A percentile compares a stretch with the other conserved stretches of the same genome.
phyloP scores from a whole-genome alignment of 2,329 filamentous ascomycete species.

The Tolypocladium guangdongense region DNA sequence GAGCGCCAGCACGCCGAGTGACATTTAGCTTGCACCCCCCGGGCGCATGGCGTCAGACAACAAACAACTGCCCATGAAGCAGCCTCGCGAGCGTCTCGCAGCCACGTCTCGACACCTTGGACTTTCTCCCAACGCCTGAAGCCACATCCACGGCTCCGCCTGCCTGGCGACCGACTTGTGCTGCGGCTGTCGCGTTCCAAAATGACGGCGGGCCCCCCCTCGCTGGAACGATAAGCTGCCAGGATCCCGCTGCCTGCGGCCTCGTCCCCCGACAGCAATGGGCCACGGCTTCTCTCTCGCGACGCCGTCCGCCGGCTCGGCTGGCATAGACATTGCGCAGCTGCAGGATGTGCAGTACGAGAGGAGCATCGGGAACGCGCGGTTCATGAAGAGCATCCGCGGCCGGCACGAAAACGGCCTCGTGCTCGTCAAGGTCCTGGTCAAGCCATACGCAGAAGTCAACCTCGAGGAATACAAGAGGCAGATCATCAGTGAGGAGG shows the following conservation, averaged over 20 bases:
- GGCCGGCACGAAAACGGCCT: constrained; percentile 83
- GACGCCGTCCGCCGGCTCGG: constrained; percentile 80
- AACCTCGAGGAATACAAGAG: constrained; percentile 70
- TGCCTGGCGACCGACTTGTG: neutral
- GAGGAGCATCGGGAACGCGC: constrained; percentile 77
- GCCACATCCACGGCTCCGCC: neutral
- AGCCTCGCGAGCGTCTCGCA: neutral
- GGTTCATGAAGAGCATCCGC: constrained; percentile 94
- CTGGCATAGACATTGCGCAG: constrained; percentile 89
- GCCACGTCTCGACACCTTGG: neutral
- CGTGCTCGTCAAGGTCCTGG: constrained; percentile 86
- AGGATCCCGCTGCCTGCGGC: neutral
- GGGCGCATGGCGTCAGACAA: neutral
- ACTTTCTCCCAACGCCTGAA: neutral
- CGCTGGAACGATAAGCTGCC: neutral
- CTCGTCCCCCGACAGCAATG: constrained; percentile 43
- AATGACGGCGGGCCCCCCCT: neutral
- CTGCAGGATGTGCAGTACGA: constrained; percentile 86
- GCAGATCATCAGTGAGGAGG: constrained; percentile 58
- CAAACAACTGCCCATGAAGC: no score
- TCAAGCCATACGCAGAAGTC: constrained; percentile 81
- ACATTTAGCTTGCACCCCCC: neutral
- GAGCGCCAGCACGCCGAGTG: no score
- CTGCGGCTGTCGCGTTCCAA: neutral
- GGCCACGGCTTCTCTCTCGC: constrained; percentile 94